Conservation (phyloP, 768 basidiomycete species). For the Suillus subluteus region DNA sequence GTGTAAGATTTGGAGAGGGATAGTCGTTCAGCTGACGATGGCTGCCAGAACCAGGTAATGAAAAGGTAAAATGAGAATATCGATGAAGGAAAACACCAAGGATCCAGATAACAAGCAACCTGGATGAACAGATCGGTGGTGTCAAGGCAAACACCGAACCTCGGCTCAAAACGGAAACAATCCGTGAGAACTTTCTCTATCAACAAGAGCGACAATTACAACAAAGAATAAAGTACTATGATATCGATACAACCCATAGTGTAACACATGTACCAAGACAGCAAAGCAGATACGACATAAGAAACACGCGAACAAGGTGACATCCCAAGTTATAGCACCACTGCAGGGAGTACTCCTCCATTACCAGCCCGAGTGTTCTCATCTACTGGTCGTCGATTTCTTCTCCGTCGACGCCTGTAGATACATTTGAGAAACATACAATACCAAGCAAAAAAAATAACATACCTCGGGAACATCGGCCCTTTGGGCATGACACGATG, state of each 20-base stretch:
- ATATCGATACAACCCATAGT: neutral
- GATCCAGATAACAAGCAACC: conserved; percentile 38
- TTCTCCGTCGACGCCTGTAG: conserved; percentile 33
- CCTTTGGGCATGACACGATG: conserved; percentile 91
- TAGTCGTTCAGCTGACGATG: conserved; percentile 22
- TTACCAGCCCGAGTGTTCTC: conserved; percentile 11
- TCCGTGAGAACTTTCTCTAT: conserved; percentile 31
- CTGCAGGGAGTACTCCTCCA: neutral
- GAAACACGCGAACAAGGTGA: neutral
- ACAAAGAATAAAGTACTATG: neutral
- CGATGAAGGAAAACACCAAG: conserved; percentile 31
- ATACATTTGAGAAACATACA: neutral
- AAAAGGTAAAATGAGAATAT: conserved; percentile 28
- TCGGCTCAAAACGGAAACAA: conserved; percentile 27
- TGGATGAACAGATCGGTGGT: conserved; percentile 31
- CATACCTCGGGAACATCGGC: conserved; percentile 78
- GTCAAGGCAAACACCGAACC: conserved; percentile 38
- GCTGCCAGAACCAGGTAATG: conserved; percentile 28
- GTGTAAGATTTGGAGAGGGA: conserved; percentile 1
- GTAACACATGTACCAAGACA: neutral
- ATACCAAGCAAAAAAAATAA: neutral
- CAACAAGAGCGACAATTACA: neutral
- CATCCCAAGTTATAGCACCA: neutral
- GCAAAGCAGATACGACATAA: neutral
- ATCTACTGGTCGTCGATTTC: conserved; percentile 23